A percentile compares a stretch with the other conserved stretches of the same genome.
Conservation (phyloP, 139 green algal genomes). For the Chlamydomonas incerta region DNA sequence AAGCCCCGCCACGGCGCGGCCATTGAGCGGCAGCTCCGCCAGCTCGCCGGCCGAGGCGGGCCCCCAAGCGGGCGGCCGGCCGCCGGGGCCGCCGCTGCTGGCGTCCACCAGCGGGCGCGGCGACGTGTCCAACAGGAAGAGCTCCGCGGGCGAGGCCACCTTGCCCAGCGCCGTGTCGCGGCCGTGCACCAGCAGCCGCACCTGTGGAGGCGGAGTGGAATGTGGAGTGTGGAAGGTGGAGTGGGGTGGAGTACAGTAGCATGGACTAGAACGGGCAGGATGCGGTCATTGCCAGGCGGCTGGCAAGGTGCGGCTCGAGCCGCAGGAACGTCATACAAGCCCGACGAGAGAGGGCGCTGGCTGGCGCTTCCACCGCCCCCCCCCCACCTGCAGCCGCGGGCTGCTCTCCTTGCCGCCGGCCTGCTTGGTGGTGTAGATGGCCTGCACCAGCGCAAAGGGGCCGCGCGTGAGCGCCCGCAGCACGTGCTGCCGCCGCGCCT, state of each 20-base stretch:
- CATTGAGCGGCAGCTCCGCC: constrained; percentile 1
- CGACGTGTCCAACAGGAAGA: constrained; percentile 80
- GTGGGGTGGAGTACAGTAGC: too few species aligned
- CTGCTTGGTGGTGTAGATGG: constrained; percentile 73
- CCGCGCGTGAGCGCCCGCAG: not conserved
- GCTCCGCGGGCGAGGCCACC: constrained; percentile 79
- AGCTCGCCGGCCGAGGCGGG: not conserved
- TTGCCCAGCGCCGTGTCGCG: constrained; percentile 92
- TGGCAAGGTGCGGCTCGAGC: too few species aligned
- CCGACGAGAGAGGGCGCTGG: too few species aligned
- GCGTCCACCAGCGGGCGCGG: not conserved
- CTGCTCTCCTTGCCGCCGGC: constrained; percentile 29
- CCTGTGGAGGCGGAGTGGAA: constrained; percentile 57
- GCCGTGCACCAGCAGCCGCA: constrained; percentile 80
- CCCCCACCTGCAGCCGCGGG: constrained; percentile 5
- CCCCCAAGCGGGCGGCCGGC: too few species aligned
- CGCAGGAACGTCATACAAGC: too few species aligned
- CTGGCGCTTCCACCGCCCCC: too few species aligned
- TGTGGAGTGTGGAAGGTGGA: too few species aligned
- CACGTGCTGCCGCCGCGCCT: not conserved
- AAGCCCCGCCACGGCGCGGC: constrained; percentile 21
- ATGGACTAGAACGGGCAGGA: too few species aligned
- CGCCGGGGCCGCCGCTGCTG: not conserved
- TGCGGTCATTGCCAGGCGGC: too few species aligned
- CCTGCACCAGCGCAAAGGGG: constrained; percentile 76